Evolutionary conservation across 2,329 filamentous ascomycete species (phyloP).

Genomic region (Ophiosphaerella narmari): DNA sequence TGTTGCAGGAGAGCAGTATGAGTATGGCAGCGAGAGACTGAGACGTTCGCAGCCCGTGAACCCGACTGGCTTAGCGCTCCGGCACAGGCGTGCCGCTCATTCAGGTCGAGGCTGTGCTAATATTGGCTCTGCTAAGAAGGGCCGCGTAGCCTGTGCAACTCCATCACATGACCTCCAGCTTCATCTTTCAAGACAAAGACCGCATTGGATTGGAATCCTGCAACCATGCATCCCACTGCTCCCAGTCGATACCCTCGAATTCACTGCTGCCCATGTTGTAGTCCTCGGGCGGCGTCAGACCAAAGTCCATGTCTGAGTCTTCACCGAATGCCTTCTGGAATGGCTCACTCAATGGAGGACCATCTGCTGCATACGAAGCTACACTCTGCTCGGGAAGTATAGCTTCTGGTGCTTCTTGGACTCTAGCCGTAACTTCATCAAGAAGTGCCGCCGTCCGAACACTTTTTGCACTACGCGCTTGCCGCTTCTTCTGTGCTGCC

Average conservation of each 20-base stretch:
- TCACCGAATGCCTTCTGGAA: neutral
- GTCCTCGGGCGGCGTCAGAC: neutral
- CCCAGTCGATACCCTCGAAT: neutral
- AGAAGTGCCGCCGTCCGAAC: too few species aligned
- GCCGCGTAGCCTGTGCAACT: too few species aligned
- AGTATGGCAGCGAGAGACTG: too few species aligned
- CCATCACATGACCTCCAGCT: neutral
- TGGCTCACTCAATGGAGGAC: neutral
- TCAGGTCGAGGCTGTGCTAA: conserved; percentile 22
- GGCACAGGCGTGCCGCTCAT: conserved; percentile 10
- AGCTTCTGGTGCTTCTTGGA: neutral
- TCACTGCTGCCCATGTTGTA: neutral
- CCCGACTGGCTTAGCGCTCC: conserved; percentile 7
- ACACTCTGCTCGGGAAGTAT: neutral
- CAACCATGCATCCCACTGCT: conserved; percentile 5
- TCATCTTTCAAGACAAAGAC: neutral
- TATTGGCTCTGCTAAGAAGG: neutral
- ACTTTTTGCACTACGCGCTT: neutral
- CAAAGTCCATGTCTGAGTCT: neutral
- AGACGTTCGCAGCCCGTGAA: too few species aligned
- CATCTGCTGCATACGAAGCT: too few species aligned
- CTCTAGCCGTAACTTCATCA: neutral
- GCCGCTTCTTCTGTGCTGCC: neutral
- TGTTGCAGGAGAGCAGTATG: neutral
- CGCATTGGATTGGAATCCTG: conserved; percentile 1